These are phyloP conservation scores for Cyphellophora europaea DNA, from an alignment of 2,329 filamentous ascomycete genomes.

Conservation along the genomic window DNA sequence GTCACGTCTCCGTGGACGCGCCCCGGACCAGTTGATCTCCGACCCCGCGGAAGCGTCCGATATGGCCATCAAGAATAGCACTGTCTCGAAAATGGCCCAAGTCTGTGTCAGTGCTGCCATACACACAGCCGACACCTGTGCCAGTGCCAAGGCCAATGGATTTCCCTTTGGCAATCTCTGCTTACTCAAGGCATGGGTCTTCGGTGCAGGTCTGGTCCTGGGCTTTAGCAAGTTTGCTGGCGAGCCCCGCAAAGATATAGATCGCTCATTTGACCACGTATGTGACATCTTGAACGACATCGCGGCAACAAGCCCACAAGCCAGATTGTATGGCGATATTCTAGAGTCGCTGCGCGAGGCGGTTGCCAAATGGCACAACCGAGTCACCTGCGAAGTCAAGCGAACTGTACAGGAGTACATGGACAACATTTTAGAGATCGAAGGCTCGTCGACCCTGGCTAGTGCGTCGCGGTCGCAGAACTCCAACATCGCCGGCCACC, in stretches of 20 bases:
- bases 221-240: constrained; percentile 48
- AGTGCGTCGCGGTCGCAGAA: background rate
- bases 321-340: background rate
- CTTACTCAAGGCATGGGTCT: constrained; percentile 46
- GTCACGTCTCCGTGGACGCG: constrained; percentile 4
- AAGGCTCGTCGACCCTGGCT: background rate
- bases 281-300: background rate
- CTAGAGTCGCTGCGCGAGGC: background rate
- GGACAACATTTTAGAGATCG: background rate
- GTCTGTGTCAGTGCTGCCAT: constrained; percentile 48
- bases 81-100: constrained; percentile 31
- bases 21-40: constrained; percentile 1
- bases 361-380: background rate
- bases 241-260: background rate
- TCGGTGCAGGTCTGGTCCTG: constrained; percentile 48
- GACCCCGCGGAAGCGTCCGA: background rate
- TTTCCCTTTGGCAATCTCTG: constrained; percentile 43
- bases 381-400: background rate
- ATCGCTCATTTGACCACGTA: background rate
- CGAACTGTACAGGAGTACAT: background rate
- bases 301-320: background rate
- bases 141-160: background rate
- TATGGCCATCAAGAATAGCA: background rate
- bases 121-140: constrained; percentile 46
- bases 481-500: background rate